These are phyloP conservation scores for Hypoxylon fragiforme DNA, from an alignment of 495 filamentous ascomycete species.

Conservation along the genomic window DNA sequence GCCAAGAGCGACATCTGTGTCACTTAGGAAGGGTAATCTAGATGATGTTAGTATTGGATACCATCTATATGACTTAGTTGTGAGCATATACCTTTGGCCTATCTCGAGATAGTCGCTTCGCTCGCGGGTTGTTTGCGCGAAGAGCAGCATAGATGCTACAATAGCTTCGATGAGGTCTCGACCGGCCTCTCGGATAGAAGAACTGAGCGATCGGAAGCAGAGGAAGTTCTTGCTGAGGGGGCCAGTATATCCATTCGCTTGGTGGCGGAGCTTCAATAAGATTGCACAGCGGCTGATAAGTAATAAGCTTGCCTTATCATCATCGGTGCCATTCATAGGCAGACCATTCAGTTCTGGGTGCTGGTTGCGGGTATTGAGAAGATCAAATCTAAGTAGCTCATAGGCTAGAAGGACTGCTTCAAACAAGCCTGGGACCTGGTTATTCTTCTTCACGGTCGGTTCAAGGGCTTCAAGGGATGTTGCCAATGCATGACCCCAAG, in stretches of 20 bases:
- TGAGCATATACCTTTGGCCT: slow-evolving; percentile 64
- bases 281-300: slow-evolving; percentile 84
- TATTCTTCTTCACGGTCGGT: slow-evolving; percentile 63
- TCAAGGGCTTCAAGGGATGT: slow-evolving; percentile 66
- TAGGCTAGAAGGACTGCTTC: slow-evolving; percentile 67
- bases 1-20: slow-evolving; percentile 81
- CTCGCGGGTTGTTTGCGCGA: slow-evolving; percentile 72
- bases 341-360: slow-evolving; percentile 55
- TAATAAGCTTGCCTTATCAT: slow-evolving; percentile 69
- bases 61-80: background rate
- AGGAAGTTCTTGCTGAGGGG: slow-evolving; percentile 89
- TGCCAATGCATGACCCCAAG: slow-evolving; percentile 79
- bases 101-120: slow-evolving; percentile 71
- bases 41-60: slow-evolving; percentile 38
- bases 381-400: slow-evolving; percentile 74
- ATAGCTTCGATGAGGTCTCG: slow-evolving; percentile 84
- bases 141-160: slow-evolving; percentile 75
- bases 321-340: slow-evolving; percentile 52
- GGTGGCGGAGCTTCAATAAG: slow-evolving; percentile 78
- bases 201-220: slow-evolving; percentile 80
- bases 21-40: slow-evolving; percentile 83
- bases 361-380: slow-evolving; percentile 68
- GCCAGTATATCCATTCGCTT: slow-evolving; percentile 88
- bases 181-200: slow-evolving; percentile 73
- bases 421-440: slow-evolving; percentile 46